phyloP scores from a whole-genome alignment of 306 rosid species.

The Canavalia ensiformis region DNA sequence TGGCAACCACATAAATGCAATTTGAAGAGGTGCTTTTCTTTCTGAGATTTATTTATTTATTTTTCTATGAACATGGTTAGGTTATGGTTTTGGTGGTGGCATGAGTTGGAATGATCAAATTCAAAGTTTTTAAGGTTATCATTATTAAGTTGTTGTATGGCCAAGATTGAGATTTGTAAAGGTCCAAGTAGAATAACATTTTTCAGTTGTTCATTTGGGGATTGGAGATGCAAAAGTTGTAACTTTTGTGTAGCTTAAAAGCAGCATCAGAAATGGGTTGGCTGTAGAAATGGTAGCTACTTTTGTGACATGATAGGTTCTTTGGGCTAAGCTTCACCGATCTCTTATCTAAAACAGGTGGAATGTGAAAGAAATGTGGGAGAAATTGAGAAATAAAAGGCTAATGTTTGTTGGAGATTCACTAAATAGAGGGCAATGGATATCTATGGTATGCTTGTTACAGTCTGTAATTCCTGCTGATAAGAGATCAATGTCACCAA shows the following conservation, averaged over 20 bases:
- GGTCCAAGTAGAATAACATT: slow-evolving; percentile 28
- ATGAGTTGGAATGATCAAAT: slow-evolving; percentile 24
- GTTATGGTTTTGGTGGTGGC: slow-evolving; percentile 25
- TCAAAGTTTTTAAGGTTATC: slow-evolving; percentile 9
- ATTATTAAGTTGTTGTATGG: slow-evolving; percentile 8
- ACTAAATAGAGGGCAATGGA: slow-evolving; percentile 97
- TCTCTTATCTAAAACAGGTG: slow-evolving; percentile 62
- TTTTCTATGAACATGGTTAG: slow-evolving; percentile 15
- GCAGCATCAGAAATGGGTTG: slow-evolving; percentile 26
- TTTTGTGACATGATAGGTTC: slow-evolving; percentile 1
- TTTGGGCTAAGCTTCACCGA: slow-evolving; percentile 37
- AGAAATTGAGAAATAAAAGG: slow-evolving; percentile 89
- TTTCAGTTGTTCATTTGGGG: background rate
- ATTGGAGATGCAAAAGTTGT: background rate
- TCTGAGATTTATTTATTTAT: background rate
- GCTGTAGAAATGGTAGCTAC: slow-evolving; percentile 22
- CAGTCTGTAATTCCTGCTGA: slow-evolving; percentile 88
- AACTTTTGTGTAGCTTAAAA: background rate
- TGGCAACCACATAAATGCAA: slow-evolving; percentile 97
- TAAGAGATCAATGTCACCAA: slow-evolving; percentile 91
- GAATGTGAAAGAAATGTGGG: slow-evolving; percentile 87
- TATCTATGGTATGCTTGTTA: slow-evolving; percentile 91
- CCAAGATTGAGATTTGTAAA: slow-evolving; percentile 38
- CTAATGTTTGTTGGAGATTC: slow-evolving; percentile 99
- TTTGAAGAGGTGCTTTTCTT: slow-evolving; percentile 73